Base-by-base conservation (phyloP, 768 basidiomycete species). In the Lactarius hatsudake region DNA sequence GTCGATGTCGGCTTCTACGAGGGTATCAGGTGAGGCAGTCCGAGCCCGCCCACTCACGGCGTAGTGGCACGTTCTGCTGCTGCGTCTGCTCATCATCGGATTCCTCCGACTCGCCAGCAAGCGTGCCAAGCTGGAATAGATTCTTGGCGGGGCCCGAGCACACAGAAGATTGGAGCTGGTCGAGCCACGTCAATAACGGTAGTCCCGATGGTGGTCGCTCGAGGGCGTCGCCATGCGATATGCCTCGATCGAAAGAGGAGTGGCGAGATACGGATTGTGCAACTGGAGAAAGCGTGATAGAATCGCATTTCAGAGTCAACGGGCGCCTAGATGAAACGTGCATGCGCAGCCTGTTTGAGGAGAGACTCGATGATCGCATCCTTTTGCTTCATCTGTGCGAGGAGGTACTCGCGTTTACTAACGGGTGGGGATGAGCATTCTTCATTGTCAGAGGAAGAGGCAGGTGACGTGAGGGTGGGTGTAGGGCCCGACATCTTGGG, bases 331-430 rank as follows among this genome's bases (percentile, higher is more conserved):
- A 51, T 36, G 4, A 30, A 18, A 48, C 40, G 45, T 20, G 63
- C 32, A 38, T 1, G 75, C 81, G 17, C 40, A 87, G n/a, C 91
- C 81, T 93, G 91, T 74, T 93, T 93, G 70, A 94, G 82, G 17
- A 94, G 84, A 17, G 87, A 89, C 69, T 93, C 90, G 71, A 94
- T 94, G 71, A 94, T 89, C 23, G 86, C 81, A 78, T 94, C 92
- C 79, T 94, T 94, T 78, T 94, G 92, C 62, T 88, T 84, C 69
- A 94, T 88, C 74, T 94, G 90, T 5, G 91, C 90, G 30, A 94
- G 84, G 20, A 94, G 81, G 74, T 93, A 93, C 73, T 94, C 93
- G 65, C 91, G 86, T 79, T 93, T 93, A 74, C 92, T 94, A 72
- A 76, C 78, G 69, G 76, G 73, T 5, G 34, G 42, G 1, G 51